Base-by-base conservation (phyloP, 1,139 yeast genomes). In the Arxiozyma slooffiae region DNA sequence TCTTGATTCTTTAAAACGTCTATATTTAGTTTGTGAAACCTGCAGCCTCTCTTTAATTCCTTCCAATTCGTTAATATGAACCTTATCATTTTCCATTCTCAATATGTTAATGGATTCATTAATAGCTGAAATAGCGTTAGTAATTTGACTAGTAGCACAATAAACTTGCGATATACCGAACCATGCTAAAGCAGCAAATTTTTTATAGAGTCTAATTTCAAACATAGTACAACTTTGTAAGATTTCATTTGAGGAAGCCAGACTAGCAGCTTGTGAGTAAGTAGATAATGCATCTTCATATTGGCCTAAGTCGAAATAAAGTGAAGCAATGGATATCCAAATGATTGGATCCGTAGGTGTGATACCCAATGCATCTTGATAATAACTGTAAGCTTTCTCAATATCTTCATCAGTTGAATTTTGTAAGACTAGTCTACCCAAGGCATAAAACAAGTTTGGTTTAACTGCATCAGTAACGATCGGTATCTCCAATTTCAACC, bases 281-380 rank as follows among this genome's bases (percentile, higher is more conserved):
- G 86, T 86, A 6, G 83, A 81, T 48, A 81, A 67, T 0, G 87
- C 81, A 60, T 81, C 87, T 4, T 81, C 77, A 26, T 81, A 64
- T 63, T 81, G 87, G 49, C 77, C 77, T 58, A 80, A 68, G 55
- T 75, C 76, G 52, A 81, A 65, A 60, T 81, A 81, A 48, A 82
- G 67, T 26, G 78, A 74, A 1, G 86, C 88, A 23, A 81, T 80
- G 0, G 83, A 80, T 41, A 82, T 65, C 88, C 87, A 81, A 8
- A 83, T 77, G 49, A 79, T 69, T 18, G 85, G 80, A 16, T 77
- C 73, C 38, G 71, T 69, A 20, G 81, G 75, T 0, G 82, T 80
- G 46, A 79, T 70, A 53, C 77, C 71, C 49, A 81, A 66, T 2
- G 85, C 81, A 41, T 74, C 70, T 60, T 81, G 85, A 55, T 77